Conservation (phyloP, 768 basidiomycete genomes). For the Lactarius sp. region DNA sequence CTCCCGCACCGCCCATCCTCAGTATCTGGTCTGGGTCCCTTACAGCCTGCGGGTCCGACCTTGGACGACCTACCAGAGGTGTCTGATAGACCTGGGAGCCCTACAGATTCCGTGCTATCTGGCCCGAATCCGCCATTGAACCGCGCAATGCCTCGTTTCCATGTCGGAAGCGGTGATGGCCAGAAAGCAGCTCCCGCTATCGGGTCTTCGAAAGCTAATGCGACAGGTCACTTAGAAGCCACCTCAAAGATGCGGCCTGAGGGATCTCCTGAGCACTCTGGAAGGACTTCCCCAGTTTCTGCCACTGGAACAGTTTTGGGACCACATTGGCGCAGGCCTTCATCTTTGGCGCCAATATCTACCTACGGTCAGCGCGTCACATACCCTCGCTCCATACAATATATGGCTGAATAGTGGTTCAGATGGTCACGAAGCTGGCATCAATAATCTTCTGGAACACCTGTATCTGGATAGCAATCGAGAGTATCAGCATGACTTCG, state of each 20-base stretch:
- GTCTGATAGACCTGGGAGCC: conserved; percentile 64
- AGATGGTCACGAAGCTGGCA: conserved; percentile 90
- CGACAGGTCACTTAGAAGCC: conserved; percentile 74
- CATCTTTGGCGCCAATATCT: conserved; percentile 57
- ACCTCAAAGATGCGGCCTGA: conserved; percentile 64
- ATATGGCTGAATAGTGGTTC: conserved; percentile 8
- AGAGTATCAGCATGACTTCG: conserved; percentile 87
- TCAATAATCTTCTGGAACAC: conserved; percentile 84
- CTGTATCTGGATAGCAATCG: conserved; percentile 83
- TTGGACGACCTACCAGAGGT: conserved; percentile 31
- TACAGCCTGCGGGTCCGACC: conserved; percentile 29
- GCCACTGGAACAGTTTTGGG: conserved; percentile 52
- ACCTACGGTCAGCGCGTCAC: conserved; percentile 55
- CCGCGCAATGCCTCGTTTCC: conserved; percentile 54
- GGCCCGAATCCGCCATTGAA: conserved; percentile 60
- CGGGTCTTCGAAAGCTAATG: conserved; percentile 80
- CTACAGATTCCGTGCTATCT: conserved; percentile 78
- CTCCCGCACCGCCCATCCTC: conserved; percentile 36
- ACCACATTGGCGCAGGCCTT: conserved; percentile 42
- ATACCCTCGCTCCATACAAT: too few relatives aligned
- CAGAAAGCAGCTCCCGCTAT: conserved; percentile 89
- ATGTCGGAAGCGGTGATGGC: conserved; percentile 66
- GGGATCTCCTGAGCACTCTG: conserved; percentile 66
- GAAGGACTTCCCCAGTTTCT: conserved; percentile 71
- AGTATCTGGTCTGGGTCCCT: conserved; percentile 25